phyloP scores from a whole-genome alignment of 2,329 filamentous ascomycete genomes.

The Xylaria sp. region DNA sequence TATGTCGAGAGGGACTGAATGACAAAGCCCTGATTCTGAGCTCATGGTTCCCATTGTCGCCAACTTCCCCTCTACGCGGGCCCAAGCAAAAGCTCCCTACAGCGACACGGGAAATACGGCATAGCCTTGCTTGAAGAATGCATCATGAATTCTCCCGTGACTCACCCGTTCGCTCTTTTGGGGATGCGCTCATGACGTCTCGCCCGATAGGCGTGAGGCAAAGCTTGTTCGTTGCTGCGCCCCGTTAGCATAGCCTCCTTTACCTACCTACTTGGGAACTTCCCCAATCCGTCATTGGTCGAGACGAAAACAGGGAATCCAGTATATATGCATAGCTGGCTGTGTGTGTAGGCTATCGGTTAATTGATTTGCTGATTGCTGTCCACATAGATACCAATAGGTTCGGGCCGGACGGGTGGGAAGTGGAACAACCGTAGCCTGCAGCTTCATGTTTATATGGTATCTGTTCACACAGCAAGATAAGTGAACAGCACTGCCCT shows the following conservation, averaged over 20 bases:
- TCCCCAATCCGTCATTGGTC: constrained; percentile 19
- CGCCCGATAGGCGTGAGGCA: constrained; percentile 12
- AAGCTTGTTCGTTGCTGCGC: constrained; percentile 25
- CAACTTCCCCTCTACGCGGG: background rate
- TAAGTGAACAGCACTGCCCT: background rate
- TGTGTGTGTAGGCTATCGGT: background rate
- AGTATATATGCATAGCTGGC: background rate
- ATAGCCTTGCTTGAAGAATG: background rate
- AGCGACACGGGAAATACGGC: background rate
- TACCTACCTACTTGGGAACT: constrained; percentile 36
- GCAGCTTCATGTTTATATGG: too few species aligned
- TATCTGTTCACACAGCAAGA: background rate
- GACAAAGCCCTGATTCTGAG: constrained; percentile 28
- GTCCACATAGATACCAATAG: background rate
- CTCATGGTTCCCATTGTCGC: constrained; percentile 4
- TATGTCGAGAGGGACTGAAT: constrained; percentile 36
- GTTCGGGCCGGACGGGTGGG: background rate
- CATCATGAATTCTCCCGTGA: background rate
- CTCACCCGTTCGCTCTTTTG: background rate
- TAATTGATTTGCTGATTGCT: background rate
- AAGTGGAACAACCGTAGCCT: constrained; percentile 8
- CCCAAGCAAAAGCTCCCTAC: background rate
- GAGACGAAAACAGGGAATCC: background rate
- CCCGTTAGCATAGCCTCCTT: constrained; percentile 34
- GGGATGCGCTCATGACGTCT: background rate